Conservation (phyloP, 148 eudicot species). For the Linanthus parryae region DNA sequence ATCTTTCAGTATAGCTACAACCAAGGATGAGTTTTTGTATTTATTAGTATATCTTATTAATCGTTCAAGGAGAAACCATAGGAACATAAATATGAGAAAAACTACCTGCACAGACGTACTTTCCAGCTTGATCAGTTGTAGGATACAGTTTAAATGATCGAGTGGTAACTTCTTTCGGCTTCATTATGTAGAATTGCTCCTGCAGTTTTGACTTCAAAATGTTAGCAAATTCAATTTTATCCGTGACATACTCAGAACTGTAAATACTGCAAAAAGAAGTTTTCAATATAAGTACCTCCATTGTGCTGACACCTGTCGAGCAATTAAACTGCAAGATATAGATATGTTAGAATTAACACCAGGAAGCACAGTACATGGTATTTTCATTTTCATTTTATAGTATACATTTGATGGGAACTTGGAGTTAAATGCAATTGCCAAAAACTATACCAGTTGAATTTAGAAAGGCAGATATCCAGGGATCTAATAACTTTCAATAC, state of each 20-base stretch:
- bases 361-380: background rate
- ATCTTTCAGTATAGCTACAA: conserved; percentile 86
- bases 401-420: background rate
- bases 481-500: too few relatives aligned
- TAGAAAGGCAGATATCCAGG: too few relatives aligned
- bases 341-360: background rate
- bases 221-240: too few relatives aligned
- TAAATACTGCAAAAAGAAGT: background rate
- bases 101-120: conserved; percentile 70
- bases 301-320: conserved; percentile 73
- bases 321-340: conserved; percentile 74
- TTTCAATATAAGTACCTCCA: conserved; percentile 55
- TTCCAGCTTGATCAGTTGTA: conserved; percentile 77
- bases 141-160: conserved; percentile 73
- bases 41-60: background rate
- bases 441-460: too few relatives aligned
- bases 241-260: background rate
- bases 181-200: conserved; percentile 95
- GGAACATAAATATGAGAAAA: background rate
- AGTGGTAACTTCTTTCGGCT: conserved; percentile 53
- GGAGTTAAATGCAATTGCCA: too few relatives aligned
- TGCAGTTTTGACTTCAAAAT: conserved; percentile 23
- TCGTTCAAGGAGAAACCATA: background rate
- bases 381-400: background rate
- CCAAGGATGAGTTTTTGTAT: conserved; percentile 9